These are phyloP conservation scores for Colletotrichum australisinense DNA, from an alignment of 2,329 filamentous ascomycete genomes.

Conservation along the genomic window DNA sequence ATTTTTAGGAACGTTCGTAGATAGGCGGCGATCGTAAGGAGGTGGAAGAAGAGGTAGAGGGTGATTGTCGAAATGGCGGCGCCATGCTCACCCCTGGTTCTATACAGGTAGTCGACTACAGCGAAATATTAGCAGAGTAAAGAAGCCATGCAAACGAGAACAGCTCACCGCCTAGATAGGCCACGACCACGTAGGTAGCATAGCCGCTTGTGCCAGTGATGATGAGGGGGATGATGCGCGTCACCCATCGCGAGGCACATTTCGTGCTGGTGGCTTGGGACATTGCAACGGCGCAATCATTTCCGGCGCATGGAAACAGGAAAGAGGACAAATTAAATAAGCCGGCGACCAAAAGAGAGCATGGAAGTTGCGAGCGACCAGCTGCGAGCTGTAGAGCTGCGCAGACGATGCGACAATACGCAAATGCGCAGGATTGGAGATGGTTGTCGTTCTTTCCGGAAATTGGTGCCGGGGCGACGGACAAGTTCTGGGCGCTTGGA, in stretches of 20 bases:
- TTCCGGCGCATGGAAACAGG: conserved; percentile 2
- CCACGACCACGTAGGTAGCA: conserved; percentile 77
- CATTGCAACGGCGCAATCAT: conserved; percentile 29
- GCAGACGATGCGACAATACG: conserved; percentile 6
- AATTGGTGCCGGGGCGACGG: neutral
- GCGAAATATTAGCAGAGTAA: neutral
- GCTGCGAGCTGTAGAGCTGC: conserved; percentile 1
- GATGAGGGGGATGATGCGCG: conserved; percentile 76
- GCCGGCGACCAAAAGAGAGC: neutral
- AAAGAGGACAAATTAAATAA: neutral
- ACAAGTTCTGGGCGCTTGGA: neutral
- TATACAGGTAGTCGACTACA: conserved; percentile 78
- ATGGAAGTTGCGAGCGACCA: neutral
- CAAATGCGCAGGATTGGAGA: conserved; percentile 8
- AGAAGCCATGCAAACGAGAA: neutral
- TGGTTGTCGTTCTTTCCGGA: neutral
- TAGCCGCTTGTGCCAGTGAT: conserved; percentile 75
- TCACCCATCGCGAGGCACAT: conserved; percentile 67
- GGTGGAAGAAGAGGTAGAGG: conserved; percentile 78
- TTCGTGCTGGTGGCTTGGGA: conserved; percentile 44
- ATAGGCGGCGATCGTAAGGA: conserved; percentile 76
- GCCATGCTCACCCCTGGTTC: conserved; percentile 56
- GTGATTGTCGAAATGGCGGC: conserved; percentile 77
- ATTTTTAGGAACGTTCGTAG: conserved; percentile 77
- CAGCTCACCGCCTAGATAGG: conserved; percentile 73